These are phyloP conservation scores for Lodderomyces elongisporus DNA, from an alignment of 1,139 yeast species.

Conservation along the genomic window DNA sequence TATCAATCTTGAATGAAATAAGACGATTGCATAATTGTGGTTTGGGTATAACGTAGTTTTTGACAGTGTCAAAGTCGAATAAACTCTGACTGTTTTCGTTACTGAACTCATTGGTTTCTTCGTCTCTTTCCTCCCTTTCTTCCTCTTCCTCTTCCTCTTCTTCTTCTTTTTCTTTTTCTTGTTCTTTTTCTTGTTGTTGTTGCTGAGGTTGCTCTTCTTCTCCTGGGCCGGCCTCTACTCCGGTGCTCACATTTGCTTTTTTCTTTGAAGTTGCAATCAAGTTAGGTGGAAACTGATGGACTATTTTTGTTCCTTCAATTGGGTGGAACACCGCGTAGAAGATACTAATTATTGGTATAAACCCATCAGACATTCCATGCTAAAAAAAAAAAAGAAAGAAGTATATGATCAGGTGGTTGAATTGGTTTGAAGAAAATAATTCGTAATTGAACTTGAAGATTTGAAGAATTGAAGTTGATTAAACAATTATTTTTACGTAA, in stretches of 20 bases:
- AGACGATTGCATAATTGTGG: slow-evolving; percentile 83
- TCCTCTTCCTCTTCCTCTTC: background rate
- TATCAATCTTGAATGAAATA: slow-evolving; percentile 66
- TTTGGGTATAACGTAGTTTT: slow-evolving; percentile 90
- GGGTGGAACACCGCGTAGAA: slow-evolving; percentile 94
- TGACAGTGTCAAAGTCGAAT: slow-evolving; percentile 79
- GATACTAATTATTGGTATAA: slow-evolving; percentile 78
- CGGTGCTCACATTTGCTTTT: slow-evolving; percentile 1
- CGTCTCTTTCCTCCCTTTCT: background rate
- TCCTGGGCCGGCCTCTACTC: background rate
- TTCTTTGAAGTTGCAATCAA: slow-evolving; percentile 13
- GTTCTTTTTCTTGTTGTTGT: background rate
- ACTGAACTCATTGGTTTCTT: too few relatives aligned
- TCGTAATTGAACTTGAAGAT: too few relatives aligned
- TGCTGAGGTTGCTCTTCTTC: background rate
- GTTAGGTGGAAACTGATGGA: slow-evolving; percentile 82
- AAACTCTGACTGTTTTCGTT: slow-evolving; percentile 22
- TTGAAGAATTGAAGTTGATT: too few relatives aligned
- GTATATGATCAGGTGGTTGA: background rate
- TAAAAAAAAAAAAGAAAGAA: background rate
- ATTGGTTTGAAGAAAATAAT: too few relatives aligned
- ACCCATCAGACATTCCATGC: slow-evolving; percentile 51
- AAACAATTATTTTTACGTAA: too few relatives aligned
- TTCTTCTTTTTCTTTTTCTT: background rate
- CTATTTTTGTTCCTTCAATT: slow-evolving; percentile 90